Conservation (phyloP, 2,329 filamentous ascomycete genomes). For the Ceratocystis papillata region DNA sequence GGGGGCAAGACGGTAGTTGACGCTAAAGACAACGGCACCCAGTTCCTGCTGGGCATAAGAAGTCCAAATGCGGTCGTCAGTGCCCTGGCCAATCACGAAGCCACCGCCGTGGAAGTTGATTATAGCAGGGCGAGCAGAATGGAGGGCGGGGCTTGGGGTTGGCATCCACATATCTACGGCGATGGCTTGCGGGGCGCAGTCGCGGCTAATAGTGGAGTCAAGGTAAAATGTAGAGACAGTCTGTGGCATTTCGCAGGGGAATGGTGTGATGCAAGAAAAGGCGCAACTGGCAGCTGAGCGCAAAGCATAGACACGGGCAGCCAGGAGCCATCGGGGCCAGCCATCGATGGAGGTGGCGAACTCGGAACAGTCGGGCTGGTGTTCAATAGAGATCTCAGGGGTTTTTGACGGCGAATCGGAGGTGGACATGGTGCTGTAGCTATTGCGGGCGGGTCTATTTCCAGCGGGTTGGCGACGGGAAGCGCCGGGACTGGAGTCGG, state of each 20-base stretch:
- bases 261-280: slow-evolving; percentile 28
- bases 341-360: slow-evolving; percentile 38
- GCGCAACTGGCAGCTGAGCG: slow-evolving; percentile 38
- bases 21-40: slow-evolving; percentile 50
- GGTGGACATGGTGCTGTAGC: slow-evolving; percentile 16
- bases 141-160: neutral
- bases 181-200: slow-evolving; percentile 34
- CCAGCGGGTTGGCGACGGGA: slow-evolving; percentile 14
- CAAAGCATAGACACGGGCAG: slow-evolving; percentile 36
- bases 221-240: slow-evolving; percentile 30
- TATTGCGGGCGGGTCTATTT: slow-evolving; percentile 17
- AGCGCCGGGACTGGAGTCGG: slow-evolving; percentile 11
- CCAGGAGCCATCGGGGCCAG: slow-evolving; percentile 37
- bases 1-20: slow-evolving; percentile 59
- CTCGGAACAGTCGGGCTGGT: slow-evolving; percentile 28
- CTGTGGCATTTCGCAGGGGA: slow-evolving; percentile 14
- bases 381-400: neutral
- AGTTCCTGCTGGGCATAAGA: slow-evolving; percentile 41
- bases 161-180: slow-evolving; percentile 41
- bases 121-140: slow-evolving; percentile 37
- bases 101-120: slow-evolving; percentile 60
- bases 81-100: slow-evolving; percentile 52
- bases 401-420: slow-evolving; percentile 6
- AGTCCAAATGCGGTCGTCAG: slow-evolving; percentile 53
- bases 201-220: slow-evolving; percentile 35